Percentiles rank a stretch among this genome's conserved stretches.
phyloP scores from a whole-genome alignment of 2,329 filamentous ascomycete species.

The Fusarium sp. region DNA sequence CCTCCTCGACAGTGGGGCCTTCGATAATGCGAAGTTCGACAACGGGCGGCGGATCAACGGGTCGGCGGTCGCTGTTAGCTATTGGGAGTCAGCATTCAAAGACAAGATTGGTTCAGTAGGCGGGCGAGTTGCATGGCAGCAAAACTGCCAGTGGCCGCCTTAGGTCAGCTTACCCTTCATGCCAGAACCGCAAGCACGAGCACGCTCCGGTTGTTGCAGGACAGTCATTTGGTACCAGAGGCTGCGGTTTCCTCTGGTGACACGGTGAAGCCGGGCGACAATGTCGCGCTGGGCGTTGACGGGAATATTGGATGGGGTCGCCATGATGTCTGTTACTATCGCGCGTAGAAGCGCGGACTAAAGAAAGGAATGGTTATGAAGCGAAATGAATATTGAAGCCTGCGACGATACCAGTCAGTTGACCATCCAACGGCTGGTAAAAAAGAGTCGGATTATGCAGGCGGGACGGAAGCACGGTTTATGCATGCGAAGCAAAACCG shows the following conservation, averaged over 20 bases:
- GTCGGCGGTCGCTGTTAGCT: constrained; percentile 80
- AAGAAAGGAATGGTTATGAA: constrained; percentile 28
- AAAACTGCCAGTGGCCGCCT: not conserved
- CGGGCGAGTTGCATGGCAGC: not conserved
- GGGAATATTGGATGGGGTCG: constrained; percentile 52
- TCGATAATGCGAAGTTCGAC: constrained; percentile 92
- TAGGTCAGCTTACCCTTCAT: constrained; percentile 82
- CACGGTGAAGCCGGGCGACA: constrained; percentile 63
- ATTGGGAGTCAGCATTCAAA: constrained; percentile 36
- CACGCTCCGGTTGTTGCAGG: constrained; percentile 94
- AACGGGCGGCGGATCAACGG: constrained; percentile 94
- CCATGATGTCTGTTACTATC: constrained; percentile 48
- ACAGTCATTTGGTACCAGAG: constrained; percentile 89
- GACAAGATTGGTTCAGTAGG: not conserved
- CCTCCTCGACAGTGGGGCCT: constrained; percentile 72
- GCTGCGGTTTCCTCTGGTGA: constrained; percentile 81
- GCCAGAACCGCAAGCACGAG: constrained; percentile 94
- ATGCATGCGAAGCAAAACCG: constrained; percentile 27
- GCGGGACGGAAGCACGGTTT: constrained; percentile 1
- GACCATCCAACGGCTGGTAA: constrained; percentile 1
- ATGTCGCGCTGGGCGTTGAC: constrained; percentile 53
- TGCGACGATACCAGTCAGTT: constrained; percentile 31
- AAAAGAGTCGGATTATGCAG: constrained; percentile 15
- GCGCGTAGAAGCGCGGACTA: constrained; percentile 19
- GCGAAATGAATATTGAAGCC: constrained; percentile 25